Evolutionary conservation across 805 yeast species (phyloP).

Genomic region (Saturnispora gosingensis): DNA sequence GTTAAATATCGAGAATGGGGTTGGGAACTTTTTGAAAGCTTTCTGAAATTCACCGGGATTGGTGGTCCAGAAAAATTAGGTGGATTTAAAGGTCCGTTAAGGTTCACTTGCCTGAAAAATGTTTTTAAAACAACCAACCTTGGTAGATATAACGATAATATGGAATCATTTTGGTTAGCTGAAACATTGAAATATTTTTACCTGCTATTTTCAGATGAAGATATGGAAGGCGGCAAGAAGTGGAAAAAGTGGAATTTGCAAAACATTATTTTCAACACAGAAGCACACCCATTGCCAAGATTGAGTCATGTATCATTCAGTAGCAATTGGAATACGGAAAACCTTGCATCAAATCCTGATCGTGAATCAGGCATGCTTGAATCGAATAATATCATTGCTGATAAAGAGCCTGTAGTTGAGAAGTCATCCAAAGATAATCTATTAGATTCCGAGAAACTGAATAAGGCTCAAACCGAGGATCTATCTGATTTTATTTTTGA

Average conservation of each 20-base stretch:
- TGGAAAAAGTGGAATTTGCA: constrained; percentile 54
- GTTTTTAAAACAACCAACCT: constrained; percentile 14
- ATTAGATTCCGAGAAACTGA: background rate
- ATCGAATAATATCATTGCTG: background rate
- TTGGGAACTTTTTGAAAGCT: constrained; percentile 69
- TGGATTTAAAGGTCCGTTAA: constrained; percentile 35
- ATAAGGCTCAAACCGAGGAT: background rate
- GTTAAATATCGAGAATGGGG: constrained; percentile 84
- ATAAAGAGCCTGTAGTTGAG: background rate
- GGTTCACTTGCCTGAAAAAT: constrained; percentile 57
- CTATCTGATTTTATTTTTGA: constrained; percentile 1
- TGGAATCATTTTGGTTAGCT: constrained; percentile 91
- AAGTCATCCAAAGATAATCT: background rate
- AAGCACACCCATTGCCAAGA: constrained; percentile 88
- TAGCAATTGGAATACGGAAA: constrained; percentile 47
- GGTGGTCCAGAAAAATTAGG: constrained; percentile 9
- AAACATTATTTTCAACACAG: constrained; percentile 76
- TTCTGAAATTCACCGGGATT: constrained; percentile 45
- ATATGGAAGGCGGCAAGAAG: constrained; percentile 12
- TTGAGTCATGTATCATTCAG: constrained; percentile 43
- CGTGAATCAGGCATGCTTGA: background rate
- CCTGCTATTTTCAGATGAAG: constrained; percentile 57
- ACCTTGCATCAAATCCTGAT: background rate
- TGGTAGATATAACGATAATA: constrained; percentile 44
- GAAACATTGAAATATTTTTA: constrained; percentile 86